phyloP scores from a whole-genome alignment of 257 asterid species.

The Solanum chmielewskii region DNA sequence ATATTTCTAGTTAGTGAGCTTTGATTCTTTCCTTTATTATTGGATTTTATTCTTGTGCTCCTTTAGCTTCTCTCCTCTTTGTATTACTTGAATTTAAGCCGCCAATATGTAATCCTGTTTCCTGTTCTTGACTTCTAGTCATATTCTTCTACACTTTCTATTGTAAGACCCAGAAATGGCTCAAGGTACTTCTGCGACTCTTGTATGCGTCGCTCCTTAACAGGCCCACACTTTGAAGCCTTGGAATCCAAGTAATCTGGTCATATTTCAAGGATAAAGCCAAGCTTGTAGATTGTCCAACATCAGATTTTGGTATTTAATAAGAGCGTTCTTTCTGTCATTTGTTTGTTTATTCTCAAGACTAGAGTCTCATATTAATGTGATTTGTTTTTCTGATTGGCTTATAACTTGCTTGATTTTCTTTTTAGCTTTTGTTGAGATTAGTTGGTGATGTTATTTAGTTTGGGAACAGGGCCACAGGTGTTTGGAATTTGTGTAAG shows the following conservation, averaged over 20 bases:
- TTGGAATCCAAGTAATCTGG: neutral
- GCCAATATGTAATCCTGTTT: neutral
- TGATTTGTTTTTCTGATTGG: neutral
- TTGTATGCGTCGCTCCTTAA: neutral
- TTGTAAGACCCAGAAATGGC: neutral
- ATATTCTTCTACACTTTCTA: neutral
- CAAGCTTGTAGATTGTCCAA: neutral
- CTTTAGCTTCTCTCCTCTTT: neutral
- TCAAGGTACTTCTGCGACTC: neutral
- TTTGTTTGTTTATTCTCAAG: neutral
- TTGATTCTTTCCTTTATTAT: neutral
- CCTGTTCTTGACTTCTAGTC: neutral
- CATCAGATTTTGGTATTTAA: neutral
- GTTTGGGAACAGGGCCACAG: constrained; percentile 3
- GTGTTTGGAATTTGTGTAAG: constrained; percentile 8
- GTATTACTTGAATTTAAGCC: neutral
- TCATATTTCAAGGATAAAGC: neutral
- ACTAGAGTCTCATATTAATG: neutral
- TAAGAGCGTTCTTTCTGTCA: neutral
- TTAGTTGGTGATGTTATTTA: neutral
- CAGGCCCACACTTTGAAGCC: neutral
- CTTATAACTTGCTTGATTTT: neutral
- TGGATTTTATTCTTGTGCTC: neutral
- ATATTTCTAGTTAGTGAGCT: neutral
- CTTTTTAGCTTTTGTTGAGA: neutral